These are phyloP conservation scores for Colletotrichum noveboracense DNA, from an alignment of 2,329 filamentous ascomycete genomes.

Conservation along the genomic window DNA sequence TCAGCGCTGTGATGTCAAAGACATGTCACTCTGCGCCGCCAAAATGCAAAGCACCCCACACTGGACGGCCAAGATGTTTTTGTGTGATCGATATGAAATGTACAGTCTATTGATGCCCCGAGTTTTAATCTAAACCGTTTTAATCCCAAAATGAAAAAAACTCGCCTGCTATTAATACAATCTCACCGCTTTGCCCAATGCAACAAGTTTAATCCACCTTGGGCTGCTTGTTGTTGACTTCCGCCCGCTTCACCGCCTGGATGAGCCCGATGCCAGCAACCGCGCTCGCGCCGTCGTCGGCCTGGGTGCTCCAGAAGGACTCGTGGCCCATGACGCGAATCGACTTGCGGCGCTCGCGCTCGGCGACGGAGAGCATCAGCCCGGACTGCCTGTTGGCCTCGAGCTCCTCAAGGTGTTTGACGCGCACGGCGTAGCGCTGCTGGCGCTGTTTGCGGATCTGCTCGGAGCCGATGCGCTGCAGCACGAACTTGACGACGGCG, in stretches of 20 bases:
- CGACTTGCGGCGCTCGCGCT: conserved; percentile 43
- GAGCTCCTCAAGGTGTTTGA: conserved; percentile 43
- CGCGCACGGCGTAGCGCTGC: conserved; percentile 41
- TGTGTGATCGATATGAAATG: background rate
- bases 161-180: background rate
- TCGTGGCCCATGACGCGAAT: conserved; percentile 36
- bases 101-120: background rate
- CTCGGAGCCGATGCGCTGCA: conserved; percentile 43
- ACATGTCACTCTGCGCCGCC: background rate
- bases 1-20: conserved; percentile 18
- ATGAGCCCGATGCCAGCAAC: conserved; percentile 39
- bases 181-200: background rate
- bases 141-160: background rate
- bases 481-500: conserved; percentile 36
- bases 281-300: conserved; percentile 42
- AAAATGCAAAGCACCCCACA: background rate
- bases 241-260: conserved; percentile 27
- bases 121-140: background rate
- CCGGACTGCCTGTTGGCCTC: conserved; percentile 41
- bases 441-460: conserved; percentile 45
- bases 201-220: conserved; percentile 1
- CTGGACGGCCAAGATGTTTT: background rate
- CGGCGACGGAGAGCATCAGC: conserved; percentile 35
- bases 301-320: conserved; percentile 47
- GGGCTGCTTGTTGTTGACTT: conserved; percentile 6